Base-by-base conservation (phyloP, 2,329 filamentous ascomycete genomes). In the Botrytis aclada region DNA sequence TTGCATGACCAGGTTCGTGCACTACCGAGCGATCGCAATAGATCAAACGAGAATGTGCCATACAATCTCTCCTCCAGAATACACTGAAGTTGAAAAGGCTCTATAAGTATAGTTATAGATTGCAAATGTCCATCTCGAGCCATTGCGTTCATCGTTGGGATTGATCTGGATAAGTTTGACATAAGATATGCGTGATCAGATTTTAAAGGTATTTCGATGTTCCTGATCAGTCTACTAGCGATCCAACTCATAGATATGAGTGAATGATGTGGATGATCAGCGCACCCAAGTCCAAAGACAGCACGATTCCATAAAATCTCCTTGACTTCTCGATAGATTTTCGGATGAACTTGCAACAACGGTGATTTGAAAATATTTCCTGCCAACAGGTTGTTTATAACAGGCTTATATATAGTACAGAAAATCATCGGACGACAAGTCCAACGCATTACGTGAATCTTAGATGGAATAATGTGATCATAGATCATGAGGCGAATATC, bases 101-200 rank as follows among this genome's bases (percentile, higher is more conserved):
- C 9, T 32, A 64, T 2, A 20, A 32, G 2, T 16, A 64, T 14
- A 32, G 29, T 32, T 32, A 64, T 29, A 20, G 18, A 32, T 64
- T 45, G 41, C 20, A 64, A 45, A 45, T 22, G 25, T 34, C 62
- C 62, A 41, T 45, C n/a, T 64, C 62, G 41, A 64, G 41, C 62
- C 22, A 32, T 41, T 25, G 29, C 43, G 41, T 64, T 64, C 10
- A 45, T 32, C n/a, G 41, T 45, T 37, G 22, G 18, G 47, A 65
- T 34, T 37, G n/a, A 37, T n/a, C 2, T n/a, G 18, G 32, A 34
- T 16, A 51, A 32, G 5, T 18, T 4, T n/a, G 34, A 16, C 22
- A 41, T 22, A n/a, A 0, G 0, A 39, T 18, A 18, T 0, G 51
- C 0, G n/a, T 7, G 16, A 29, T 29, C 8, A 7, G 6, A 7